These are phyloP conservation scores for Clarireedia hainanense DNA, from an alignment of 2,329 filamentous ascomycete species.

Conservation along the genomic window DNA sequence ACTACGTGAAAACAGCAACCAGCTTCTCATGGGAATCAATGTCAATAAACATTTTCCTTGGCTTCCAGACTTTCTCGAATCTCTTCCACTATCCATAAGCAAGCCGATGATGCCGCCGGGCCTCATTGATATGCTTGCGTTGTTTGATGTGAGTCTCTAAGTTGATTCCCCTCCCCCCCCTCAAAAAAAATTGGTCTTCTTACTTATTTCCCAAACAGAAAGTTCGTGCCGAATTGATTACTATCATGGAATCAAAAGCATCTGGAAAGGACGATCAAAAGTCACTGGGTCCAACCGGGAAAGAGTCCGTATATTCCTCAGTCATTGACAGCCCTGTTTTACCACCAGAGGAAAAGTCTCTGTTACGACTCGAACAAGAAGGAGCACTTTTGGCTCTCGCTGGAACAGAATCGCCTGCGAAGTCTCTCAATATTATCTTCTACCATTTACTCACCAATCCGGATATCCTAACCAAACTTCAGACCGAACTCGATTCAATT, in stretches of 20 bases:
- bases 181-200: too few species aligned
- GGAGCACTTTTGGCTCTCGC: conserved; percentile 27
- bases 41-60: not conserved
- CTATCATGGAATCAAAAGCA: not conserved
- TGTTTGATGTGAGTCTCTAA: conserved; percentile 8
- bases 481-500: conserved; percentile 26
- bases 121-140: conserved; percentile 10
- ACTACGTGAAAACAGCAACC: conserved; percentile 4
- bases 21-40: not conserved
- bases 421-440: conserved; percentile 29
- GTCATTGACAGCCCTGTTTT: conserved; percentile 24
- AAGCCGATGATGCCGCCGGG: conserved; percentile 14
- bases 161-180: too few species aligned
- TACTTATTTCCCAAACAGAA: not conserved
- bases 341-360: conserved; percentile 29
- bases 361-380: conserved; percentile 29
- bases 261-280: not conserved
- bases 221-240: conserved; percentile 6
- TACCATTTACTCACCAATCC: conserved; percentile 33
- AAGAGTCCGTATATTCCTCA: conserved; percentile 23
- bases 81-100: conserved; percentile 6
- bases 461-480: conserved; percentile 24
- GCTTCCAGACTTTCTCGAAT: conserved; percentile 12
- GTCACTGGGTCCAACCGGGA: not conserved
- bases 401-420: conserved; percentile 32